Conservation (phyloP, 2,329 filamentous ascomycete genomes). For the Sphaerulina vaccinii region DNA sequence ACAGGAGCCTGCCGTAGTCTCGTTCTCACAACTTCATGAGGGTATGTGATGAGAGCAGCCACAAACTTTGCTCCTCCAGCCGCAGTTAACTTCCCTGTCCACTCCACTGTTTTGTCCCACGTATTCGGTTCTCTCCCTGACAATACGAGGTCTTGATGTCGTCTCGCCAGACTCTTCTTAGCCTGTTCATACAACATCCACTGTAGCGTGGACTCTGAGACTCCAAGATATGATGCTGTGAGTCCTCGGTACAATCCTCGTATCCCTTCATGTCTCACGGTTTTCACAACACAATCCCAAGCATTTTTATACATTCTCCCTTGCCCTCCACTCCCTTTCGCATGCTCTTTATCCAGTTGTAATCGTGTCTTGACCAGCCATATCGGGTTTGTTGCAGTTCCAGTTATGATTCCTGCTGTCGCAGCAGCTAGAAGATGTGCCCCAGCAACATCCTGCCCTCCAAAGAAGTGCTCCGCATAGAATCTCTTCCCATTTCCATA, state of each 20-base stretch:
- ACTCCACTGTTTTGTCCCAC: constrained; percentile 74
- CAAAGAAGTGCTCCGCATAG: constrained; percentile 71
- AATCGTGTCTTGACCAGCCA: constrained; percentile 94
- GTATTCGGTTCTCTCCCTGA: constrained; percentile 61
- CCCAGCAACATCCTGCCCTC: constrained; percentile 66
- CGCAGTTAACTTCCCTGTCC: constrained; percentile 74
- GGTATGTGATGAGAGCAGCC: constrained; percentile 82
- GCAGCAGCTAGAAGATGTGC: constrained; percentile 77
- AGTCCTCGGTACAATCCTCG: constrained; percentile 84
- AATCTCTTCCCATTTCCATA: constrained; percentile 90
- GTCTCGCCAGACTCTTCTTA: constrained; percentile 68
- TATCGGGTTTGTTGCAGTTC: constrained; percentile 91
- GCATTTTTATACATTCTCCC: constrained; percentile 80
- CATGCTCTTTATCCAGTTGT: constrained; percentile 84
- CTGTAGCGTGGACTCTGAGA: constrained; percentile 85
- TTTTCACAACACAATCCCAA: constrained; percentile 81
- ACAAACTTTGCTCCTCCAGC: constrained; percentile 84
- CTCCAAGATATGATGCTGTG: constrained; percentile 86
- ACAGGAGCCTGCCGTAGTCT: constrained; percentile 81
- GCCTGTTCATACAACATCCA: constrained; percentile 94
- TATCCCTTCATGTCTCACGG: constrained; percentile 75
- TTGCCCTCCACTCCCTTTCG: constrained; percentile 50
- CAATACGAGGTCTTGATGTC: constrained; percentile 58
- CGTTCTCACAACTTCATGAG: constrained; percentile 86
- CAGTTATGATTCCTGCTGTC: constrained; percentile 77